Conservation (phyloP, 192 early-diverging fungal genomes). For the Ramicandelaber brevisporus region DNA sequence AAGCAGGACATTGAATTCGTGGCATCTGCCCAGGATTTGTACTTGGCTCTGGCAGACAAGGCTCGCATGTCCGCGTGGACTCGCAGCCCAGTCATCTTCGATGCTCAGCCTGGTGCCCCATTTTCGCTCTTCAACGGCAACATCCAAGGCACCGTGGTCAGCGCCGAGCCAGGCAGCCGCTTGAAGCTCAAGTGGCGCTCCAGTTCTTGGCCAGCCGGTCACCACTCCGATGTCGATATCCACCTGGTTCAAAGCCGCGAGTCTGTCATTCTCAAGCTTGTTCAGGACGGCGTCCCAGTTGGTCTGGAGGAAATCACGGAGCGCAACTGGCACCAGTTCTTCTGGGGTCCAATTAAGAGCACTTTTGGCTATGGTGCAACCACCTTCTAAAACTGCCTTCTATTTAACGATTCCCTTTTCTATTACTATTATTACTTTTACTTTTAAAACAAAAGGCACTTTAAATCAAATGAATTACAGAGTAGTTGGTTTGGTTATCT, state of each 20-base stretch:
- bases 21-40: constrained; percentile 55
- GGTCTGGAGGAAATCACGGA: constrained; percentile 67
- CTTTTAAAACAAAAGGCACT: neutral
- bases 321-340: constrained; percentile 75
- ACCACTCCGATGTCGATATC: constrained; percentile 62
- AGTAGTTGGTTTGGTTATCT: neutral
- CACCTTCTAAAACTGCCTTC: too few species aligned
- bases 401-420: neutral
- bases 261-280: constrained; percentile 35
- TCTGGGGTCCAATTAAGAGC: constrained; percentile 78
- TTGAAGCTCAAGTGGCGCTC: constrained; percentile 74
- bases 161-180: constrained; percentile 41
- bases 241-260: constrained; percentile 40
- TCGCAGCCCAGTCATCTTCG: constrained; percentile 34
- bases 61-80: constrained; percentile 56
- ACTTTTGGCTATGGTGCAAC: too few species aligned
- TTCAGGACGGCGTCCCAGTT: constrained; percentile 63
- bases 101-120: constrained; percentile 24
- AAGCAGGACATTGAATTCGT: constrained; percentile 59
- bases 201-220: constrained; percentile 62
- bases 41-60: constrained; percentile 51
- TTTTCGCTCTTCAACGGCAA: constrained; percentile 76
- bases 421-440: neutral
- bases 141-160: constrained; percentile 48
- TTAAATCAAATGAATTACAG: neutral